Percentiles rank a stretch among this genome's conserved stretches.
These are phyloP conservation scores for Clavispora fructus DNA, from an alignment of 805 yeast genomes.

Conservation along the genomic window DNA sequence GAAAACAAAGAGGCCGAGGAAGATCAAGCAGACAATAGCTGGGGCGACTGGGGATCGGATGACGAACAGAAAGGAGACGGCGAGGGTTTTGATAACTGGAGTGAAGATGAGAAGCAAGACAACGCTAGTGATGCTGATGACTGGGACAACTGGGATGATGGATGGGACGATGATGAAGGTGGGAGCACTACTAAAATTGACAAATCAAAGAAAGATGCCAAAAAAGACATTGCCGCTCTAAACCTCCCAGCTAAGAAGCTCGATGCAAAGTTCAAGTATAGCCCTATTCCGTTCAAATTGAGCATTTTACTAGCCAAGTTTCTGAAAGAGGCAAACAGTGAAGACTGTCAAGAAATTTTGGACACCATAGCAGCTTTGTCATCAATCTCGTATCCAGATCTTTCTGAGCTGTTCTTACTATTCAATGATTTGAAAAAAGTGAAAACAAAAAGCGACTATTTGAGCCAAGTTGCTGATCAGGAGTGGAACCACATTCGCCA, in stretches of 20 bases:
- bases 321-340: conserved; percentile 15
- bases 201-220: not conserved
- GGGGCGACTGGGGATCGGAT: conserved; percentile 17
- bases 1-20: conserved; percentile 11
- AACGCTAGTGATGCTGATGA: conserved; percentile 8
- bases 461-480: conserved; percentile 14
- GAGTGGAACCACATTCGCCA: conserved; percentile 19
- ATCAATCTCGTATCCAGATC: conserved; percentile 27
- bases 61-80: conserved; percentile 4
- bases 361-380: conserved; percentile 29
- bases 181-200: conserved; percentile 2
- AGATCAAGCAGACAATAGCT: conserved; percentile 2
- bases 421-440: conserved; percentile 32
- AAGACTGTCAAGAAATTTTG: conserved; percentile 16
- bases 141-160: conserved; percentile 22
- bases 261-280: not conserved
- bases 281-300: conserved; percentile 18
- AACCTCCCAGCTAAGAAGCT: not conserved
- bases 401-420: conserved; percentile 28
- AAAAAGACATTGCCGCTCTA: not conserved
- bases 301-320: conserved; percentile 20
- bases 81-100: conserved; percentile 8
- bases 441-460: conserved; percentile 7
- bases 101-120: conserved; percentile 13
- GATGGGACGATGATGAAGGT: conserved; percentile 24